A percentile compares a stretch with the other conserved stretches of the same genome.
phyloP scores from a whole-genome alignment of 352 stramenopile genomes.

The Globisporangium barbulae region DNA sequence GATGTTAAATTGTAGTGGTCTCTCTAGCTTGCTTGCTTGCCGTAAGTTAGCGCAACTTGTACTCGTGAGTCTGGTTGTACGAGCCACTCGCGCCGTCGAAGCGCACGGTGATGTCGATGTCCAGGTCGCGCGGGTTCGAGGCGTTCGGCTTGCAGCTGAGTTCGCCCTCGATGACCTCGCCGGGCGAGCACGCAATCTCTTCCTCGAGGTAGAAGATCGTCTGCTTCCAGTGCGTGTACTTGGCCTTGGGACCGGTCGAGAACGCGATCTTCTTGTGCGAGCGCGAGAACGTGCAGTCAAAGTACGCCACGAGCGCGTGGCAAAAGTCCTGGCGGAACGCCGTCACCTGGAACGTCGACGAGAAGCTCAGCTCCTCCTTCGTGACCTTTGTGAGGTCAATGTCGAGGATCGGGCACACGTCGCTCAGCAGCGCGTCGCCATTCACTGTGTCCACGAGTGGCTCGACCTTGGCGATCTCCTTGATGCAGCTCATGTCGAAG shows the following conservation, averaged over 20 bases:
- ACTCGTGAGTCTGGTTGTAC: slow-evolving; percentile 66
- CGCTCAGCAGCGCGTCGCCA: slow-evolving; percentile 87
- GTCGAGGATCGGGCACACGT: slow-evolving; percentile 91
- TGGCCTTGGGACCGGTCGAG: slow-evolving; percentile 90
- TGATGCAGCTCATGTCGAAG: slow-evolving; percentile 99
- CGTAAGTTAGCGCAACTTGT: slow-evolving; percentile 72
- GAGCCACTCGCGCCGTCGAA: slow-evolving; percentile 71
- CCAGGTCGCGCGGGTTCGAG: slow-evolving; percentile 92
- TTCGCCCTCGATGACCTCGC: slow-evolving; percentile 89
- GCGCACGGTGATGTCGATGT: slow-evolving; percentile 87
- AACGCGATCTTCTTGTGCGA: slow-evolving; percentile 96
- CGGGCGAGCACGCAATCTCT: slow-evolving; percentile 77
- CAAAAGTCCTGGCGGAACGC: slow-evolving; percentile 93
- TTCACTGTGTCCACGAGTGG: slow-evolving; percentile 97
- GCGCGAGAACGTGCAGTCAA: slow-evolving; percentile 97
- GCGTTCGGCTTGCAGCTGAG: slow-evolving; percentile 88
- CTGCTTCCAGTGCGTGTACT: slow-evolving; percentile 99
- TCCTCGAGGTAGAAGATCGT: slow-evolving; percentile 95
- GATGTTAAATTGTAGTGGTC: background rate
- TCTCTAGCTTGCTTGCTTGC: background rate
- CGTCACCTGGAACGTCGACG: slow-evolving; percentile 88
- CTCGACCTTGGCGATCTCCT: slow-evolving; percentile 95
- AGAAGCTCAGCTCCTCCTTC: slow-evolving; percentile 94
- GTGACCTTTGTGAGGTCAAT: slow-evolving; percentile 91
- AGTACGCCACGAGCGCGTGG: slow-evolving; percentile 96